phyloP scores from a whole-genome alignment of 2,329 filamentous ascomycete genomes.

The Exophiala oligosperma region DNA sequence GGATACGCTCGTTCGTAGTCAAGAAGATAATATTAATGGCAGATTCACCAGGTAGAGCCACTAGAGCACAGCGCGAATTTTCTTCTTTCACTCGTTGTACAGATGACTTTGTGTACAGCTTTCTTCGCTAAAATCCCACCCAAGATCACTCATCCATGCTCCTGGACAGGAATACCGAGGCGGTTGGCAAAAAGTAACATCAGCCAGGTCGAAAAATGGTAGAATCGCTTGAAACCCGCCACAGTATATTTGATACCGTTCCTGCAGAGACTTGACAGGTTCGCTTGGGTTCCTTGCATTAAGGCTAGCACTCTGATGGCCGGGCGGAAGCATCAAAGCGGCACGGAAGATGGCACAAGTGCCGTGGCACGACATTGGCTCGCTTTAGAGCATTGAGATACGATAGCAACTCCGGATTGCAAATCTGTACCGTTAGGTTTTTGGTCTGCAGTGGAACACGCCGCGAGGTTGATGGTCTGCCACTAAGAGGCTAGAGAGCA shows the following conservation, averaged over 20 bases:
- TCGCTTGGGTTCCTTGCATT: conserved; percentile 16
- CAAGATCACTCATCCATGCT: not conserved
- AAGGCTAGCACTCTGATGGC: conserved; percentile 3
- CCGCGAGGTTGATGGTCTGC: not conserved
- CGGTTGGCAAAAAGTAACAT: not conserved
- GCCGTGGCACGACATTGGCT: conserved; percentile 11
- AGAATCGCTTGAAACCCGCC: not conserved
- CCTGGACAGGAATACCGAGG: not conserved
- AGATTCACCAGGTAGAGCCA: too few relatives aligned
- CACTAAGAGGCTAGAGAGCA: not conserved
- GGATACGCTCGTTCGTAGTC: too few relatives aligned
- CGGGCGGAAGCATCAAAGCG: conserved; percentile 24
- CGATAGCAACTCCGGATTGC: conserved; percentile 8
- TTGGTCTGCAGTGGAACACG: conserved; percentile 2
- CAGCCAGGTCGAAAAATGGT: conserved; percentile 1
- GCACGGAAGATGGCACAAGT: conserved; percentile 23
- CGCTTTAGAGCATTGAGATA: conserved; percentile 1
- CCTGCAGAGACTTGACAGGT: conserved; percentile 17
- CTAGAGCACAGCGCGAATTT: too few relatives aligned
- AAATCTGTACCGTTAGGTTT: conserved; percentile 1
- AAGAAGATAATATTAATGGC: too few relatives aligned
- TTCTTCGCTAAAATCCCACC: not conserved
- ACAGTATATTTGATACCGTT: conserved; percentile 27
- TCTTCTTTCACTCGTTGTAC: too few relatives aligned
- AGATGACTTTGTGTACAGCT: too few relatives aligned